Evolutionary conservation across 148 eudicot genomes (phyloP), one percentile per base, ranked within the genome.

Genomic region (Pharnaceum exiguum): DNA sequence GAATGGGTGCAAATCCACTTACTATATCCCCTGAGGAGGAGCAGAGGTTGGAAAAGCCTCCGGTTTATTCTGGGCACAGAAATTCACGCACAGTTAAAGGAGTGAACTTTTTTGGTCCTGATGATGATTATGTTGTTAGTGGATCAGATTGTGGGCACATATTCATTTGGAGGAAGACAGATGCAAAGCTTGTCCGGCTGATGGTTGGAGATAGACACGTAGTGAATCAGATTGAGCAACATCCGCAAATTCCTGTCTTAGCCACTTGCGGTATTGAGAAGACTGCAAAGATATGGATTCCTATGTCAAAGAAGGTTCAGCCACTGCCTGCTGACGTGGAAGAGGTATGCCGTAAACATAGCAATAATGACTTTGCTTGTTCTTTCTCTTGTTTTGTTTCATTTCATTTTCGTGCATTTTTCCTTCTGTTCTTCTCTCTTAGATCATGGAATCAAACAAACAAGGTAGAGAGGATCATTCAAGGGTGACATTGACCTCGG

Each of bases 131-230:
- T 37, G 78, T 88, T 24, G 44, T 88, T 67, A 88, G 84, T 46
- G 96, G 96, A 21, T 88, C 96, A 2, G 93, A 88, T 49, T 88
- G 96, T 61, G 96, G 96, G 28, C 86, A 78, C 64, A 78, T 88
- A 62, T 88, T 82, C 57, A 80, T 85, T 23, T 88, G 96, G 96
- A 86, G 70, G 61, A 88, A 88, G 63, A 82, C 72, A 59, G 84
- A 71, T 40, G 74, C 77, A 12, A 55, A 80, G 65, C 86, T 88
- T 27, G 75, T 85, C 22, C 89, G 96, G 25, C 17, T 85, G 59
- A 75, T 88, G 86, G 76, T 68, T n/a, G 96, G 93, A 51, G 96
- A 85, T 72, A 52, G 75, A 29, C 71, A 61, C 40, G 67, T 85
- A 36, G 82, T 88, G 19, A 88, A 88, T 64, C 93, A 85, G 60